A percentile compares a stretch with the other conserved stretches of the same genome.
Evolutionary conservation across 2,329 filamentous ascomycete species (phyloP).

Genomic region (Microthyrium microscopicum): DNA sequence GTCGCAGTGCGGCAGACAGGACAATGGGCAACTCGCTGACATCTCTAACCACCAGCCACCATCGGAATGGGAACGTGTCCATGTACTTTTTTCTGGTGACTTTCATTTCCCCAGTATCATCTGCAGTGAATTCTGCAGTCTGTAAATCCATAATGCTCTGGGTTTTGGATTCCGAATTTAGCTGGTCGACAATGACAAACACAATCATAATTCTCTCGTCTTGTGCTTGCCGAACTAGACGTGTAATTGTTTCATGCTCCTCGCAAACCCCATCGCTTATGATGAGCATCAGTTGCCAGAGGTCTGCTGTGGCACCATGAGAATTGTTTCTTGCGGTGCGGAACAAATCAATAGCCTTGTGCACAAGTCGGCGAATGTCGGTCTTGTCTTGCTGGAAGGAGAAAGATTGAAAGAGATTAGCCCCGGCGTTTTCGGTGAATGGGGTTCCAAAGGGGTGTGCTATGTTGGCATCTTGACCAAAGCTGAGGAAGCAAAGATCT

Average conservation of each 20-base stretch:
- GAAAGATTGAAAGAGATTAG: constrained; percentile 71
- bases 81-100: constrained; percentile 70
- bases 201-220: constrained; percentile 96
- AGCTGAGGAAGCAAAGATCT: constrained; percentile 80
- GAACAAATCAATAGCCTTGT: constrained; percentile 66
- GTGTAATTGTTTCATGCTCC: constrained; percentile 66
- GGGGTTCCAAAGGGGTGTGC: constrained; percentile 74
- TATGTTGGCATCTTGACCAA: constrained; percentile 67
- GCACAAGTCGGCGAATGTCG: constrained; percentile 64
- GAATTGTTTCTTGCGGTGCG: constrained; percentile 49
- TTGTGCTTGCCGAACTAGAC: constrained; percentile 70
- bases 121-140: constrained; percentile 64
- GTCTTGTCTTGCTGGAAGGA: constrained; percentile 74
- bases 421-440: constrained; percentile 66
- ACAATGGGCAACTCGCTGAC: constrained; percentile 81
- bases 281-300: constrained; percentile 91
- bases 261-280: constrained; percentile 90
- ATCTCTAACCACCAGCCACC: constrained; percentile 88
- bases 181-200: constrained; percentile 82
- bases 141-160: constrained; percentile 71
- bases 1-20: constrained; percentile 71
- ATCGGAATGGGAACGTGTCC: constrained; percentile 91
- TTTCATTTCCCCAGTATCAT: constrained; percentile 43
- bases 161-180: constrained; percentile 13
- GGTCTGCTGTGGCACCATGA: constrained; percentile 39